Evolutionary conservation across 768 basidiomycete genomes (phyloP).

Genomic region (Tephrocybe sp.): DNA sequence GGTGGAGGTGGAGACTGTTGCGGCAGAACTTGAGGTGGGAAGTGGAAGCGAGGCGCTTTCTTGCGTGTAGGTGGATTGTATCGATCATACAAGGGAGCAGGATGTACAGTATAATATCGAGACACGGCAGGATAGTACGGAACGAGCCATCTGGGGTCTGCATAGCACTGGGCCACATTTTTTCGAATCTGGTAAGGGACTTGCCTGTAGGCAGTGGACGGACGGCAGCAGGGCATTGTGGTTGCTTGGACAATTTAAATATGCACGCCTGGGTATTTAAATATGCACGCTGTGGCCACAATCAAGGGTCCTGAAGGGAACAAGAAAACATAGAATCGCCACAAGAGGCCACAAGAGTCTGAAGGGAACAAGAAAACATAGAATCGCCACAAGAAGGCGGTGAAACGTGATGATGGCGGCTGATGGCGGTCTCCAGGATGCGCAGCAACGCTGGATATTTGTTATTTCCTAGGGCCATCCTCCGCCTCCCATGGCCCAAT

Average conservation of each 20-base stretch:
- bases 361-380: background rate
- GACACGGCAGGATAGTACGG: background rate
- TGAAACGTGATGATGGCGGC: slow-evolving; percentile 4
- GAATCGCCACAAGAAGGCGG: slow-evolving; percentile 4
- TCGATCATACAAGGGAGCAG: background rate
- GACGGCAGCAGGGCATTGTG: background rate
- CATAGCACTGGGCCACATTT: slow-evolving; percentile 3
- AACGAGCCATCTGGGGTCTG: background rate
- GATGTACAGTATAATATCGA: background rate
- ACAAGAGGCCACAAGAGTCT: too few species aligned
- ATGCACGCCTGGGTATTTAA: too few species aligned
- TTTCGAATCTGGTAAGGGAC: slow-evolving; percentile 1
- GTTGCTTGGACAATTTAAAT: too few species aligned
- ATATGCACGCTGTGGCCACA: too few species aligned
- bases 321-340: too few species aligned
- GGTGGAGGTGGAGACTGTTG: background rate
- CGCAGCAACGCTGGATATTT: slow-evolving; percentile 11
- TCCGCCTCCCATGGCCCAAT: slow-evolving; percentile 18
- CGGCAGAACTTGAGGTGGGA: slow-evolving; percentile 1
- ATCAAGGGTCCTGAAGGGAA: too few species aligned
- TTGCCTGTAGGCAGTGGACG: slow-evolving; percentile 2
- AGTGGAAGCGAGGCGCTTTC: slow-evolving; percentile 1
- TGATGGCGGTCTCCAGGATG: slow-evolving; percentile 4
- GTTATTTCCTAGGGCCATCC: background rate
- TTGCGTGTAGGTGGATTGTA: slow-evolving; percentile 10